These are phyloP conservation scores for Ploettnerulaceae sp. DNA, from an alignment of 2,329 filamentous ascomycete species.

Conservation along the genomic window DNA sequence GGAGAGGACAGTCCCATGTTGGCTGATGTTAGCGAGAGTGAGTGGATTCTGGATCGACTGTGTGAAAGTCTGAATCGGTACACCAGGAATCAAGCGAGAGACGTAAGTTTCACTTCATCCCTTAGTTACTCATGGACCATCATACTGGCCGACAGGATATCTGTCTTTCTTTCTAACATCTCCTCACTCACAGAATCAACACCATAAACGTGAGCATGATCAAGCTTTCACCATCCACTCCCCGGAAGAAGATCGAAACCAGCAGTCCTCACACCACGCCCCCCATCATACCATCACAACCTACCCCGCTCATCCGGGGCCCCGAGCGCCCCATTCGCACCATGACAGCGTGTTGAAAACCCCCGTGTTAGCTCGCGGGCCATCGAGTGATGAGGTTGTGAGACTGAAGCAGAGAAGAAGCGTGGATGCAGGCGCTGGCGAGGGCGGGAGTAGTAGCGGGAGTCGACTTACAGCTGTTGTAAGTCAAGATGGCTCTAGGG, in stretches of 20 bases:
- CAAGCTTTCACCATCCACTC: background rate
- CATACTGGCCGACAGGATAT: background rate
- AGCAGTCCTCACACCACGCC: background rate
- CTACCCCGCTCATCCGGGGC: slow-evolving; percentile 9
- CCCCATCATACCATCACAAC: background rate
- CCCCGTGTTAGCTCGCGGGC: background rate
- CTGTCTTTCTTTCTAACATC: background rate
- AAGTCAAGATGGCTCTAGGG: no score
- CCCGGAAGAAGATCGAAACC: background rate
- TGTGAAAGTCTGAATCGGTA: slow-evolving; percentile 55
- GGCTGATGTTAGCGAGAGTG: slow-evolving; percentile 55
- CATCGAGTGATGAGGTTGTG: slow-evolving; percentile 2
- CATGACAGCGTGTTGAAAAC: background rate
- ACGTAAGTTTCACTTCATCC: slow-evolving; percentile 18
- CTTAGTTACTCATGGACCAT: background rate
- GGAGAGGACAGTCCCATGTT: slow-evolving; percentile 64
- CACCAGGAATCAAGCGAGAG: slow-evolving; percentile 28
- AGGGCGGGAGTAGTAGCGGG: background rate
- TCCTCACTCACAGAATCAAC: background rate
- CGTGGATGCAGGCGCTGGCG: background rate
- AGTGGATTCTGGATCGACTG: slow-evolving; percentile 62
- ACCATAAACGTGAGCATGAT: background rate
- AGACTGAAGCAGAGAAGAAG: background rate
- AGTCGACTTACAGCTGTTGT: slow-evolving; percentile 8
- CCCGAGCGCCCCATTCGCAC: background rate